Evolutionary conservation across 2,329 filamentous ascomycete genomes (phyloP).

Genomic region (Boeremia exigua): DNA sequence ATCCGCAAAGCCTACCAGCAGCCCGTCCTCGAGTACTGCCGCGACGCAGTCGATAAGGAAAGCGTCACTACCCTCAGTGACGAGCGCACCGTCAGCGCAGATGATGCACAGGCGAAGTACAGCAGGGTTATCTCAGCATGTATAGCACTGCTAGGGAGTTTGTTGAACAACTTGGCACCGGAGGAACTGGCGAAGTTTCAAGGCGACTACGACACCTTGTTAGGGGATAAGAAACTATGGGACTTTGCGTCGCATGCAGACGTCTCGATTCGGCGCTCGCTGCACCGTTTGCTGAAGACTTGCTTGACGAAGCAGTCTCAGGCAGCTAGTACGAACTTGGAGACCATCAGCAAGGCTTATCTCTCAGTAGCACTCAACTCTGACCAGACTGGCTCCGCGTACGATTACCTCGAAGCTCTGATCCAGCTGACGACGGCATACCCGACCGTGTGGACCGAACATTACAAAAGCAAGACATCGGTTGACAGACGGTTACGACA

Average conservation of each 20-base stretch:
- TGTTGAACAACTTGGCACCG: constrained; percentile 54
- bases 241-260: constrained; percentile 63
- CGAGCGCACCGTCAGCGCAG: constrained; percentile 79
- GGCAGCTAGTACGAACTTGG: constrained; percentile 49
- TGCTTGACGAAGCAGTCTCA: constrained; percentile 57
- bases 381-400: constrained; percentile 75
- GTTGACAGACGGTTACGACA: constrained; percentile 66
- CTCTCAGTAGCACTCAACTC: constrained; percentile 76
- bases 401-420: constrained; percentile 72
- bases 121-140: constrained; percentile 74
- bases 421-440: constrained; percentile 68
- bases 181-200: constrained; percentile 67
- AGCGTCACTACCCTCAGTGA: constrained; percentile 85
- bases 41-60: constrained; percentile 77
- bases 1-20: constrained; percentile 84
- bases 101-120: constrained; percentile 88
- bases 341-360: constrained; percentile 70
- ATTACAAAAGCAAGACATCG: constrained; percentile 64
- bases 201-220: constrained; percentile 68
- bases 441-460: constrained; percentile 75
- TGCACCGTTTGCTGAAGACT: constrained; percentile 63
- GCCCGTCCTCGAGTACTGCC: constrained; percentile 81
- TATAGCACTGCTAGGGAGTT: constrained; percentile 60
- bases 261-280: constrained; percentile 62
- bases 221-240: constrained; percentile 69